Evolutionary conservation across 1,284 basidiomycete genomes (phyloP).

Genomic region (Salmacisia buchloeana): DNA sequence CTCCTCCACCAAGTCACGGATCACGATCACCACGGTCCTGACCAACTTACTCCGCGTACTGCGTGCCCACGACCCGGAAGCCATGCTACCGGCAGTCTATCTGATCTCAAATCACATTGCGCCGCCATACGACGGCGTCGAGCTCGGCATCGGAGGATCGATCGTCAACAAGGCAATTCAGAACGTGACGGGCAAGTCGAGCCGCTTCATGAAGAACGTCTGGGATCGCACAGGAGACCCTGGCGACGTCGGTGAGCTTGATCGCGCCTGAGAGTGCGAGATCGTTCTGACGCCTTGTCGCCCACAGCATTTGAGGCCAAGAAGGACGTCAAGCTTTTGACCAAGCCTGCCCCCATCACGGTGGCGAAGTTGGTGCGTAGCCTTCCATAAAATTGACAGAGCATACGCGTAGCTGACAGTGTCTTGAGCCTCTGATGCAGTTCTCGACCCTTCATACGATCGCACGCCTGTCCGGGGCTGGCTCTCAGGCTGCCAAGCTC

Average conservation of each 20-base stretch:
- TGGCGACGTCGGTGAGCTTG: conserved; percentile 34
- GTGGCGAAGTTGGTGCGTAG: conserved; percentile 33
- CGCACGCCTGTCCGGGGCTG: conserved; percentile 62
- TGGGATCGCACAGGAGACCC: conserved; percentile 49
- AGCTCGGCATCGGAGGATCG: conserved; percentile 55
- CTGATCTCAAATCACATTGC: conserved; percentile 79
- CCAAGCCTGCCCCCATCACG: conserved; percentile 37
- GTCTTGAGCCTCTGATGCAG: neutral
- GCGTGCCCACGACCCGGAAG: conserved; percentile 63
- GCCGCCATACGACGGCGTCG: conserved; percentile 56
- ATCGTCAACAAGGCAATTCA: conserved; percentile 74
- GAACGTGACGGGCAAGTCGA: conserved; percentile 71
- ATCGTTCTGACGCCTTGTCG: neutral
- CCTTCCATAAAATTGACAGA: neutral
- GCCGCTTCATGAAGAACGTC: conserved; percentile 62
- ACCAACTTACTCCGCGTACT: conserved; percentile 74
- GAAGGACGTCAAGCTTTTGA: conserved; percentile 41
- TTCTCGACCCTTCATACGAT: conserved; percentile 52
- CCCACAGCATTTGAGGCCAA: conserved; percentile 38
- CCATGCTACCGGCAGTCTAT: conserved; percentile 76
- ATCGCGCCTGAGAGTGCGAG: neutral
- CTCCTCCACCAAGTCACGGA: conserved; percentile 73
- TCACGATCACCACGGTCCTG: conserved; percentile 69
- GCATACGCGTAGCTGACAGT: neutral
- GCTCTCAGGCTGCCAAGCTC: conserved; percentile 70